Conservation (phyloP, 2,329 filamentous ascomycete genomes). For the Colletotrichum orchidophilum region DNA sequence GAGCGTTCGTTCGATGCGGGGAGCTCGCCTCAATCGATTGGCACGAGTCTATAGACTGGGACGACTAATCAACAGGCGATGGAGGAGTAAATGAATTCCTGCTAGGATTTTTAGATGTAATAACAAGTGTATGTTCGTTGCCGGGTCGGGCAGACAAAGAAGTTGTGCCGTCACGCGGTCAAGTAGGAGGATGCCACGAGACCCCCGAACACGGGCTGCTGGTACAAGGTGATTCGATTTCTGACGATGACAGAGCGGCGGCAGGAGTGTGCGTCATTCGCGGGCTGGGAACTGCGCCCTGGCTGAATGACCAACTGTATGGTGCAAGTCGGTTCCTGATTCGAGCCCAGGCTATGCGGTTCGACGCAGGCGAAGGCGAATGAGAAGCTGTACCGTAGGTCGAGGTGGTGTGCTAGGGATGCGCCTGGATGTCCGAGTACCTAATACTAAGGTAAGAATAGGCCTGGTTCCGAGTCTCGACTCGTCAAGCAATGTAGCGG, state of each 20-base stretch:
- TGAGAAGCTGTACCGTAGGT: constrained; percentile 17
- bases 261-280: constrained; percentile 31
- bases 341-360: constrained; percentile 30
- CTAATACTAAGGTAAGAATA: constrained; percentile 16
- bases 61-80: background rate
- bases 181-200: constrained; percentile 36
- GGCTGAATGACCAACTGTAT: constrained; percentile 31
- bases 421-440: constrained; percentile 19
- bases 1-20: constrained; percentile 13
- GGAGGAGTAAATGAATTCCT: constrained; percentile 6
- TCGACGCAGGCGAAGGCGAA: constrained; percentile 12
- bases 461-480: constrained; percentile 14
- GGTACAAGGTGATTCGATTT: constrained; percentile 29
- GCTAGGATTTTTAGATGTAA: background rate
- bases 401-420: constrained; percentile 29
- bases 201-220: constrained; percentile 22
- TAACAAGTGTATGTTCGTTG: background rate
- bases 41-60: background rate
- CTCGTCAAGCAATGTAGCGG: constrained; percentile 19
- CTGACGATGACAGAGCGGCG: constrained; percentile 31
- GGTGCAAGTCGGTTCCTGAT: constrained; percentile 31
- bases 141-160: constrained; percentile 13
- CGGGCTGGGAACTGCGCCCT: constrained; percentile 30
- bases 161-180: constrained; percentile 33
- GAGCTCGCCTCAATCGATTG: background rate